These are phyloP conservation scores for Thyridium curvatum DNA, from an alignment of 2,329 filamentous ascomycete genomes.

Conservation along the genomic window DNA sequence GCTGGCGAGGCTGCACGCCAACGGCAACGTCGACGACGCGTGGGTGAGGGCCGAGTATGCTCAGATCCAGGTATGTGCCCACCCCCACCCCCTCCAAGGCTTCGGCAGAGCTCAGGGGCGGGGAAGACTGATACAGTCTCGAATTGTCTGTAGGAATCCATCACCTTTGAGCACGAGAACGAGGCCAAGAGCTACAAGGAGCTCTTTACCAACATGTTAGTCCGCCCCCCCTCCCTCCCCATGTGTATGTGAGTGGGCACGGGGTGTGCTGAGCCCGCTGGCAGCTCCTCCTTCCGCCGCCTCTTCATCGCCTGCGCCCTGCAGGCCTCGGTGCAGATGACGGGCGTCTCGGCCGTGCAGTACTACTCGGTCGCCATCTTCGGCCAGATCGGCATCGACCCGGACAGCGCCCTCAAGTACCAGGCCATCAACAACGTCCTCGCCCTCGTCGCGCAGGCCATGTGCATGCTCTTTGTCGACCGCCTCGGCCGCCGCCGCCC, in stretches of 20 bases:
- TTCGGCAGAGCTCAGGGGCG: no score
- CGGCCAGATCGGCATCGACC: slow-evolving; percentile 60
- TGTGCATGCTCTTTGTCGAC: slow-evolving; percentile 65
- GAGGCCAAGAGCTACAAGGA: slow-evolving; percentile 66
- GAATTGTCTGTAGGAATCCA: slow-evolving; percentile 25
- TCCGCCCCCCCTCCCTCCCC: neutral
- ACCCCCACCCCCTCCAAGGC: no score
- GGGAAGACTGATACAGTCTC: no score
- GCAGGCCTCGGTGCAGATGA: slow-evolving; percentile 71
- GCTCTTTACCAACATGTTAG: slow-evolving; percentile 52
- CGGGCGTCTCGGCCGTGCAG: slow-evolving; percentile 67
- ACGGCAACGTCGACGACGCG: slow-evolving; percentile 58
- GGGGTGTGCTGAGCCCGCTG: slow-evolving; percentile 6
- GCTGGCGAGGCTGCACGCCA: slow-evolving; percentile 62
- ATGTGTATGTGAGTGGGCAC: slow-evolving; percentile 1
- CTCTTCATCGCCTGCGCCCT: slow-evolving; percentile 64
- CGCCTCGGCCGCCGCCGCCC: slow-evolving; percentile 64
- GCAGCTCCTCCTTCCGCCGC: slow-evolving; percentile 59
- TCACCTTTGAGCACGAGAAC: slow-evolving; percentile 60
- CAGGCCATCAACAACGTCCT: slow-evolving; percentile 70
- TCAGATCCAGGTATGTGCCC: slow-evolving; percentile 54
- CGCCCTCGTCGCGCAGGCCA: slow-evolving; percentile 60
- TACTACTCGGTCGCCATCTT: slow-evolving; percentile 68
- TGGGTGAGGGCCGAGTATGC: slow-evolving; percentile 70
- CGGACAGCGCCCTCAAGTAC: slow-evolving; percentile 62